A percentile compares a stretch with the other conserved stretches of the same genome.
Evolutionary conservation across 139 green algal species (phyloP).

Genomic region (Zygnema cylindricum): DNA sequence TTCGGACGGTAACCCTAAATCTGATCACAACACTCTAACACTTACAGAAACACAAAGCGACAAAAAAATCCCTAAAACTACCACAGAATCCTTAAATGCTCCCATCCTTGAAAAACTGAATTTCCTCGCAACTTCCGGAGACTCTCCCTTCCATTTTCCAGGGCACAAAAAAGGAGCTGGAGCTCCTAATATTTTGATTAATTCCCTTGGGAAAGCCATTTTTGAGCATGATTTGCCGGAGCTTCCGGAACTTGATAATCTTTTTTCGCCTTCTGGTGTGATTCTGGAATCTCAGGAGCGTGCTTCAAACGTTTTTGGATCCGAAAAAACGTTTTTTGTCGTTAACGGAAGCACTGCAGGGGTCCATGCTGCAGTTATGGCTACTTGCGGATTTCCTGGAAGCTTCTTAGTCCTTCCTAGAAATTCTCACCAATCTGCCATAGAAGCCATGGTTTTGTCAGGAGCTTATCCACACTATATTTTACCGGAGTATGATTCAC

Average conservation of each 20-base stretch:
- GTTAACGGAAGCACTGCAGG: conserved; percentile 89
- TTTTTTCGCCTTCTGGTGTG: conserved; percentile 74
- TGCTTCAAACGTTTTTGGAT: conserved; percentile 70
- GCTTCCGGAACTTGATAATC: conserved; percentile 73
- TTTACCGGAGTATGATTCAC: conserved; percentile 5
- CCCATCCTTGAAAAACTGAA: neutral
- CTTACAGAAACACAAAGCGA: too few relatives aligned
- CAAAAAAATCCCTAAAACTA: too few relatives aligned
- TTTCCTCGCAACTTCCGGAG: conserved; percentile 7
- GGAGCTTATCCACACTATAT: conserved; percentile 58
- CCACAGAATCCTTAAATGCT: too few relatives aligned
- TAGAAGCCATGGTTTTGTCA: conserved; percentile 76
- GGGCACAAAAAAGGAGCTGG: conserved; percentile 76
- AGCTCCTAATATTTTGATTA: neutral
- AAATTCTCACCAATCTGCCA: conserved; percentile 85
- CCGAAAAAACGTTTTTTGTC: conserved; percentile 82
- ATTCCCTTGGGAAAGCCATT: conserved; percentile 53
- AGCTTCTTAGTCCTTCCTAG: conserved; percentile 77
- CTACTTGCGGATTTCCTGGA: conserved; percentile 69
- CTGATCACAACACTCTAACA: too few relatives aligned
- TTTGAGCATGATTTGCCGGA: conserved; percentile 80
- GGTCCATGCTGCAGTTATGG: conserved; percentile 78
- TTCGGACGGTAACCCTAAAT: too few relatives aligned
- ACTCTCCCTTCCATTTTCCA: conserved; percentile 78
- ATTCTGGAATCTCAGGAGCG: conserved; percentile 78